Evolutionary conservation across 139 green algal genomes (phyloP).

Genomic region (Closterium sp.): DNA sequence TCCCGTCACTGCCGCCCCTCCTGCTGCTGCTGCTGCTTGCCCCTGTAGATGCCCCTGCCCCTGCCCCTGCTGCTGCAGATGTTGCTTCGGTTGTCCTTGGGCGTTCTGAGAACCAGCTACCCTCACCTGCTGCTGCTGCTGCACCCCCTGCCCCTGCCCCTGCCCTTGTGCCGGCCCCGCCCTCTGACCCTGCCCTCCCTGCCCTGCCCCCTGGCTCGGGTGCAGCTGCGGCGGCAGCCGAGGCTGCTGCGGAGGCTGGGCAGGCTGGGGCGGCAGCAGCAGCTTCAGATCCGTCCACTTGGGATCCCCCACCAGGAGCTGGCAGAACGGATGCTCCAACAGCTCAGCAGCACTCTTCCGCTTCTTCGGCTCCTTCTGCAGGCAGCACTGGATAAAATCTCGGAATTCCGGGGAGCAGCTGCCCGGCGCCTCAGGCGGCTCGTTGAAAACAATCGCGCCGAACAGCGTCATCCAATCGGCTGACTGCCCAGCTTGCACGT

Average conservation of each 20-base stretch:
- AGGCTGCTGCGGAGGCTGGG: neutral
- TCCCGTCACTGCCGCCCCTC: neutral
- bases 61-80: neutral
- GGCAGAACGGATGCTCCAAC: conserved; percentile 49
- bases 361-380: conserved; percentile 49
- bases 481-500: conserved; percentile 11
- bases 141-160: neutral
- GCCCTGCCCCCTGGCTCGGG: neutral
- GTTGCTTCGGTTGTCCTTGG: neutral
- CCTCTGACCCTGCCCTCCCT: neutral
- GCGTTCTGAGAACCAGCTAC: neutral
- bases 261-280: conserved; percentile 5
- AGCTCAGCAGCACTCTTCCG: conserved; percentile 27
- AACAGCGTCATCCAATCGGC: conserved; percentile 39
- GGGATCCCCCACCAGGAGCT: conserved; percentile 4
- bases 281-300: conserved; percentile 12
- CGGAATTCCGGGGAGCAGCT: conserved; percentile 44
- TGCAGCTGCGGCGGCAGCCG: neutral
- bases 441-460: conserved; percentile 30
- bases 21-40: neutral
- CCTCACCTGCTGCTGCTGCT: neutral
- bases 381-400: conserved; percentile 42
- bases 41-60: neutral
- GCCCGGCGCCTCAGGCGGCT: conserved; percentile 14
- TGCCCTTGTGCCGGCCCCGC: neutral